A percentile compares a stretch with the other conserved stretches of the same genome.
Evolutionary conservation across 192 early-diverging fungal genomes (phyloP).

Genomic region (Backusella luteola): DNA sequence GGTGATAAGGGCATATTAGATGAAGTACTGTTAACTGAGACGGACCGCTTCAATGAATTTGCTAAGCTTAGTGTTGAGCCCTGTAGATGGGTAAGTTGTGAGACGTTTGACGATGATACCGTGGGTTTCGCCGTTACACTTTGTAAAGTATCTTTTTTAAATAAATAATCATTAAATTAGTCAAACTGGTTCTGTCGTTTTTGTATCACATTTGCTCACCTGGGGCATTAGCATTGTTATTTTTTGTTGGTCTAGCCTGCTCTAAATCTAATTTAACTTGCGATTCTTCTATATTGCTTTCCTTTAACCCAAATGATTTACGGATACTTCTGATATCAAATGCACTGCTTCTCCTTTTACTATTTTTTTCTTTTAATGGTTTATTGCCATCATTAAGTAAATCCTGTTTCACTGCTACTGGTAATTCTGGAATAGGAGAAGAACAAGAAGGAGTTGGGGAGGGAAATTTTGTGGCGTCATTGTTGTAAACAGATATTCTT

Average conservation of each 20-base stretch:
- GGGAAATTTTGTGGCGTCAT: not conserved
- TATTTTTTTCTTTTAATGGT: not conserved
- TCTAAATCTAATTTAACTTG: not conserved
- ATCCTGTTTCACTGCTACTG: not conserved
- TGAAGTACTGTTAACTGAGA: not conserved
- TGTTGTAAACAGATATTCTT: not conserved
- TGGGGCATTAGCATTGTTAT: not conserved
- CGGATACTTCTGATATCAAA: not conserved
- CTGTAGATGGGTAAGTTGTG: not conserved
- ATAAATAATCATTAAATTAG: slow-evolving; percentile 5
- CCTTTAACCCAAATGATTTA: not conserved
- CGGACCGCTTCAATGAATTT: slow-evolving; percentile 9
- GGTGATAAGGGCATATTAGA: not conserved
- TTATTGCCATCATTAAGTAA: not conserved
- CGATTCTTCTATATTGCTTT: not conserved
- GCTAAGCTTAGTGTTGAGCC: not conserved
- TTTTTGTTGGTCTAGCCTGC: not conserved
- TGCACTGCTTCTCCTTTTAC: slow-evolving; percentile 1
- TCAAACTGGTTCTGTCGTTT: not conserved
- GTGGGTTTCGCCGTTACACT: not conserved
- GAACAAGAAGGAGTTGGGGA: not conserved
- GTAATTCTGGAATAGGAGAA: slow-evolving; percentile 4
- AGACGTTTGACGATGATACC: not conserved
- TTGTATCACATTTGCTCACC: not conserved
- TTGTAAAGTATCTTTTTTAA: not conserved